Percentiles rank a stretch among this genome's conserved stretches.
phyloP scores from a whole-genome alignment of 2,329 filamentous ascomycete genomes.

The Colletotrichum cereale region DNA sequence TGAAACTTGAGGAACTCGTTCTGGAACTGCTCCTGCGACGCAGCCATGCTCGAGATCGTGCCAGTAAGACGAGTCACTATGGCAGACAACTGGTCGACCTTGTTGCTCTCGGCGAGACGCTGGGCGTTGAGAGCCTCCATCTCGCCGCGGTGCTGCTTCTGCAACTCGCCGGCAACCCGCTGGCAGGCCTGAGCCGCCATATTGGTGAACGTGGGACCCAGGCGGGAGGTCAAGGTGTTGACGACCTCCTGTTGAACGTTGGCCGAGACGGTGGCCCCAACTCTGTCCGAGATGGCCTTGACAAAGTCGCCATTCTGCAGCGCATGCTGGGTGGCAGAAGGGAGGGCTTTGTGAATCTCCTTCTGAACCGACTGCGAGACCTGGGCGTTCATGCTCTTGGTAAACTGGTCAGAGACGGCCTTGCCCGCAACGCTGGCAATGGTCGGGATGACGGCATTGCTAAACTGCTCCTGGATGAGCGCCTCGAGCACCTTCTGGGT shows the following conservation, averaged over 20 bases:
- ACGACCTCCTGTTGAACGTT: slow-evolving; percentile 79
- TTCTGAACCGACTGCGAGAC: slow-evolving; percentile 76
- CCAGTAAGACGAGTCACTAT: slow-evolving; percentile 76
- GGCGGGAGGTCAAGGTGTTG: slow-evolving; percentile 69
- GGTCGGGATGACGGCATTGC: slow-evolving; percentile 80
- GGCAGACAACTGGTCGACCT: slow-evolving; percentile 79
- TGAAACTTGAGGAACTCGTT: slow-evolving; percentile 71
- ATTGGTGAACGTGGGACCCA: slow-evolving; percentile 76
- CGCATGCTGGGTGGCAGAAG: slow-evolving; percentile 73
- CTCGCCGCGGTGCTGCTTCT: slow-evolving; percentile 69
- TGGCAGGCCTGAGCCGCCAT: slow-evolving; percentile 76
- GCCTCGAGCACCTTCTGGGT: slow-evolving; percentile 79
- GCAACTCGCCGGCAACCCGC: slow-evolving; percentile 75
- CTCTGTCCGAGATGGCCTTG: slow-evolving; percentile 78
- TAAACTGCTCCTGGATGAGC: slow-evolving; percentile 82
- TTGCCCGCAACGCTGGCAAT: slow-evolving; percentile 76
- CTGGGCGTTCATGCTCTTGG: slow-evolving; percentile 74
- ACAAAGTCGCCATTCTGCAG: slow-evolving; percentile 81
- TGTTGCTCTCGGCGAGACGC: slow-evolving; percentile 65
- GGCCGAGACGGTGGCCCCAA: slow-evolving; percentile 74
- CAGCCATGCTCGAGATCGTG: slow-evolving; percentile 77
- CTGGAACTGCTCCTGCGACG: slow-evolving; percentile 77
- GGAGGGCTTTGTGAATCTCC: slow-evolving; percentile 79
- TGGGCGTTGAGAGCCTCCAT: slow-evolving; percentile 65
- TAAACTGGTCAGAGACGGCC: slow-evolving; percentile 79